Evolutionary conservation across 495 filamentous ascomycete genomes (phyloP).

Genomic region (Aspergillus steynii): DNA sequence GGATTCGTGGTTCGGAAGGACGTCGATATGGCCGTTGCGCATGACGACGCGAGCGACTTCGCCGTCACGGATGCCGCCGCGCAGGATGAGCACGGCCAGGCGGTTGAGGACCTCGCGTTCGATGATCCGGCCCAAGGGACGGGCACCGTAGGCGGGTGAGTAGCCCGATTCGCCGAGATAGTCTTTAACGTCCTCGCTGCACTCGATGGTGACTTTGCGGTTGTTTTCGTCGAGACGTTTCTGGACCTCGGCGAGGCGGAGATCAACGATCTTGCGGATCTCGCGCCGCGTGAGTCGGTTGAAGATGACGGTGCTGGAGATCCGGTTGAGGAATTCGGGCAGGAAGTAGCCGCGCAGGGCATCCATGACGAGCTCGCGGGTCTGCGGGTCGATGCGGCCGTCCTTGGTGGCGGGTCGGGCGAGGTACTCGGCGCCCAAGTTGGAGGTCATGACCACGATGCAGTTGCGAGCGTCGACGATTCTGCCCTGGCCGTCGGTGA

Average conservation of each 20-base stretch:
- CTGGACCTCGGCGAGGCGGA: constrained; percentile 87
- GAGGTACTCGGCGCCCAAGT: constrained; percentile 93
- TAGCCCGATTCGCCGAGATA: constrained; percentile 88
- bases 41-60: constrained; percentile 79
- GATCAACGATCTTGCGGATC: constrained; percentile 94
- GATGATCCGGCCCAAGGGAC: constrained; percentile 83
- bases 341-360: constrained; percentile 93
- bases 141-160: constrained; percentile 89
- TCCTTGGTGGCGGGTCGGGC: constrained; percentile 71
- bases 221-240: constrained; percentile 77
- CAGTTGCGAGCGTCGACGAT: constrained; percentile 95
- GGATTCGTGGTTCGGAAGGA: constrained; percentile 77
- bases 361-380: constrained; percentile 82
- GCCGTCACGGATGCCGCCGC: constrained; percentile 80
- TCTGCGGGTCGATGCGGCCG: constrained; percentile 85
- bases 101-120: constrained; percentile 96
- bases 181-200: constrained; percentile 80
- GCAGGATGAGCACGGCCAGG: constrained; percentile 83
- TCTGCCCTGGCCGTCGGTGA: constrained; percentile 95
- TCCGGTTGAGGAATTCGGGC: constrained; percentile 97
- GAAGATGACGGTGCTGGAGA: constrained; percentile 95
- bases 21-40: constrained; percentile 71
- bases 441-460: constrained; percentile 99
- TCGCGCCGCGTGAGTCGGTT: constrained; percentile 87
- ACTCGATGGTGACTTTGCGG: constrained; percentile 75